Base-by-base conservation (phyloP, 257 asterid species). In the Fraxinus americana region DNA sequence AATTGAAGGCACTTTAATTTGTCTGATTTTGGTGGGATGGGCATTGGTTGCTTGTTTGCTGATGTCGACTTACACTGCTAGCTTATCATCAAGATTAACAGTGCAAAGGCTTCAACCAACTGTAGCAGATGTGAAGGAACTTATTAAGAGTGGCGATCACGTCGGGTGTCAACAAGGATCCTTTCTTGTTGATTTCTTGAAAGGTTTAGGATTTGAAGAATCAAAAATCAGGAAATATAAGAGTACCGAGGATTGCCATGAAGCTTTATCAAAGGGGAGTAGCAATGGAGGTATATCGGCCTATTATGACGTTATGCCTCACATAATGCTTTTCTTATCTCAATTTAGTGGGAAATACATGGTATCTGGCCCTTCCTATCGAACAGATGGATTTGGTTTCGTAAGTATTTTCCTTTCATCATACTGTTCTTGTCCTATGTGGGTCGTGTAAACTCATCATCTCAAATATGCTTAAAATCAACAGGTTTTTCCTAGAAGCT, bases 161-260 rank as follows among this genome's bases (percentile, higher is more conserved):
- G 83, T 90, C 16, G 94, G 94, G 54, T 85, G 78, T 57, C 87
- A 83, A 70, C 76, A 88, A 41, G 92, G 94, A 61, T 90, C 94
- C 2, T 88, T 86, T 77, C 80, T 90, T 65, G 27, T 63, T 8
- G 71, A 30, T 23, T 75, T 73, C 81, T 81, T 90, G 74, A 25
- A 61, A 30, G 45, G 39, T 2, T 27, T 72, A 68, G 83, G 84
- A 48, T 90, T 88, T 75, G 71, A 78, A 25, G 41, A 78, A 68
- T 81, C 87, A 8, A 89, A 70, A 45, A 85, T 89, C 39, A 86
- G 30, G 41, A 68, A 39, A 1, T 86, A 76, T 50, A 73, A 30
- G 14, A 50, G 82, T 9, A 45, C 21, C 21, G 82, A 77, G 25
- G 82, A 73, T 67, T 86, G 82, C 39, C 23, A 79, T 38, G 71